Percentiles rank a stretch among this genome's conserved stretches.
phyloP scores from a whole-genome alignment of 306 rosid genomes.

The Albizia julibrissin region DNA sequence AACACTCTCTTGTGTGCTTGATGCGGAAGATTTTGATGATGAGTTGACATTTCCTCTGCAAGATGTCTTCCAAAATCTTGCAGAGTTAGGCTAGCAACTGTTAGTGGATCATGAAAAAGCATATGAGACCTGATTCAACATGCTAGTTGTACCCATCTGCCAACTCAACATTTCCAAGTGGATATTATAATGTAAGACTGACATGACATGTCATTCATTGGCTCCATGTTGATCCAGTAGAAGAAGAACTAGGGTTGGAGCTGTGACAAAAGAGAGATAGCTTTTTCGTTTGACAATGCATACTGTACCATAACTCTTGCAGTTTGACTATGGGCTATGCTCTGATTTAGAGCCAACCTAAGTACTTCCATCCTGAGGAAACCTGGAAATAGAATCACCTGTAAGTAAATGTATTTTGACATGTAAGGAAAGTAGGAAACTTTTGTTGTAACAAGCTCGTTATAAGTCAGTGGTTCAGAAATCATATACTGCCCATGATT shows the following conservation, averaged over 20 bases:
- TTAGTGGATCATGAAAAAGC: neutral
- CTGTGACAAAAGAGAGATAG: too few relatives aligned
- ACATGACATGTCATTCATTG: neutral
- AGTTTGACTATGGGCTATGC: neutral
- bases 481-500: neutral
- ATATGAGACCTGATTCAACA: neutral
- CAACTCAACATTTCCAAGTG: neutral
- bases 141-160: neutral
- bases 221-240: neutral
- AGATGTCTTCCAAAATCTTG: neutral
- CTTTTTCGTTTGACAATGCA: neutral
- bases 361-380: neutral
- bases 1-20: slow-evolving; percentile 65
- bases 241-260: slow-evolving; percentile 14
- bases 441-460: slow-evolving; percentile 4
- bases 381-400: neutral
- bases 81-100: slow-evolving; percentile 8
- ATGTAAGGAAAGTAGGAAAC: neutral
- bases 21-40: slow-evolving; percentile 42
- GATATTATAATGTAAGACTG: neutral
- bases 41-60: slow-evolving; percentile 36
- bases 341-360: neutral
- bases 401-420: slow-evolving; percentile 3
- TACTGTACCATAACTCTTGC: neutral
- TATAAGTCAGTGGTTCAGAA: neutral